A percentile compares a stretch with the other conserved stretches of the same genome.
Evolutionary conservation across 2,329 filamentous ascomycete species (phyloP).

Genomic region (Hypoxylon sp.): DNA sequence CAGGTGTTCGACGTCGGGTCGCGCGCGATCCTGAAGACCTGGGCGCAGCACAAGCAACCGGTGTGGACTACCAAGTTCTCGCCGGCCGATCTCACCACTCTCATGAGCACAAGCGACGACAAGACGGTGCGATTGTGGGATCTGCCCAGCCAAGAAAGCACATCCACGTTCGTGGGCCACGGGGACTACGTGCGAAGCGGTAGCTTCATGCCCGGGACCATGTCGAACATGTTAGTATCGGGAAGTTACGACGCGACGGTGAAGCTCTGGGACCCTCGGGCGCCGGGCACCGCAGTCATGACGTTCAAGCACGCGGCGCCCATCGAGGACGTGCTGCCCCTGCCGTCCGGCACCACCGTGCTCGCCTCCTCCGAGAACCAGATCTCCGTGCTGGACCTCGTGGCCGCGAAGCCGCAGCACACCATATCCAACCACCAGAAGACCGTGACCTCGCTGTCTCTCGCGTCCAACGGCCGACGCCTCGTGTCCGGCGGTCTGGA

Average conservation of each 20-base stretch:
- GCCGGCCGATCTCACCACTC: slow-evolving; percentile 82
- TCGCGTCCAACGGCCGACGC: slow-evolving; percentile 81
- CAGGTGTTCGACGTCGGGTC: slow-evolving; percentile 94
- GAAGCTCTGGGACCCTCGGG: slow-evolving; percentile 89
- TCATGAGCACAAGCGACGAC: slow-evolving; percentile 93
- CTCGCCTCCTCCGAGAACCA: slow-evolving; percentile 85
- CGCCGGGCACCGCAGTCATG: slow-evolving; percentile 76
- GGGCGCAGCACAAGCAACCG: slow-evolving; percentile 92
- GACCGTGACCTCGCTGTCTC: slow-evolving; percentile 87
- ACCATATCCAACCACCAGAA: slow-evolving; percentile 96
- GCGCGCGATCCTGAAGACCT: slow-evolving; percentile 92
- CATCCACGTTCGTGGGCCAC: slow-evolving; percentile 83
- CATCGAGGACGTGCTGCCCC: slow-evolving; percentile 86
- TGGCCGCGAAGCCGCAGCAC: slow-evolving; percentile 87
- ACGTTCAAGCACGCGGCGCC: slow-evolving; percentile 93
- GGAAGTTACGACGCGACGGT: slow-evolving; percentile 97
- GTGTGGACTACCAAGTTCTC: slow-evolving; percentile 93
- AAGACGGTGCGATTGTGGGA: slow-evolving; percentile 95
- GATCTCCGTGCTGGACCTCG: slow-evolving; percentile 90
- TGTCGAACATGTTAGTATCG: slow-evolving; percentile 81
- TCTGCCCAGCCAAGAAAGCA: slow-evolving; percentile 79
- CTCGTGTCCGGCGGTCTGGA: slow-evolving; percentile 90
- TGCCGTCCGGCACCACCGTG: slow-evolving; percentile 86
- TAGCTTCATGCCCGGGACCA: slow-evolving; percentile 79
- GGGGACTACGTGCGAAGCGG: slow-evolving; percentile 91